Conservation (phyloP, 2,329 filamentous ascomycete species). For the Aspergillus uvarum region DNA sequence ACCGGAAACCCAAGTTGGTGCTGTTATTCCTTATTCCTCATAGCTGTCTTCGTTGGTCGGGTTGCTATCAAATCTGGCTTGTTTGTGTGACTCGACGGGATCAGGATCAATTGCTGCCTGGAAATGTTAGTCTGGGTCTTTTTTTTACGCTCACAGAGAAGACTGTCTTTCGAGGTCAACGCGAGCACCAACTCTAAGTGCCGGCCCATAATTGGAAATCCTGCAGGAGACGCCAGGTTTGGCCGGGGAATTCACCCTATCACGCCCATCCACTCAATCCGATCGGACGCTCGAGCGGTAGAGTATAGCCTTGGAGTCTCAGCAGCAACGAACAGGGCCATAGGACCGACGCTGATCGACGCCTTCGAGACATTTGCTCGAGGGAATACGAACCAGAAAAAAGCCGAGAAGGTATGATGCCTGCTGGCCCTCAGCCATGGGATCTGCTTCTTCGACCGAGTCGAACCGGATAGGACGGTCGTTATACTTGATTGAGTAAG, state of each 20-base stretch:
- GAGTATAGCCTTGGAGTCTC: background rate
- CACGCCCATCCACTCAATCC: background rate
- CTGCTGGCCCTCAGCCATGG: background rate
- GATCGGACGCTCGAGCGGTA: background rate
- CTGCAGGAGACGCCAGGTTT: background rate
- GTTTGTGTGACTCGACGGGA: background rate
- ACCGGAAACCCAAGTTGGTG: background rate
- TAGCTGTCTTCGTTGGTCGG: background rate
- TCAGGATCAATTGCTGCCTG: background rate
- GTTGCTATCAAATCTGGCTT: background rate
- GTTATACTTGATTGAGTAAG: constrained; percentile 4
- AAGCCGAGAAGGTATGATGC: constrained; percentile 3
- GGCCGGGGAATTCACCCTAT: background rate
- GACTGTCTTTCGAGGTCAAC: background rate
- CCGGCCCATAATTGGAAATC: background rate
- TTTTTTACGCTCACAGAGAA: background rate
- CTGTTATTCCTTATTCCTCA: background rate
- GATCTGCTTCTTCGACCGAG: background rate
- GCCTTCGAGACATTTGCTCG: background rate
- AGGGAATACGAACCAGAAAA: background rate
- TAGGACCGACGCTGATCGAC: background rate
- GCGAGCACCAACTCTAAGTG: background rate
- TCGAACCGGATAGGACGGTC: background rate
- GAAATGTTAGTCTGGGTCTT: background rate
- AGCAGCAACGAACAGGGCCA: background rate